These are phyloP conservation scores for Pugionium dolabratum DNA, from an alignment of 345 rosid genomes.

Conservation along the genomic window DNA sequence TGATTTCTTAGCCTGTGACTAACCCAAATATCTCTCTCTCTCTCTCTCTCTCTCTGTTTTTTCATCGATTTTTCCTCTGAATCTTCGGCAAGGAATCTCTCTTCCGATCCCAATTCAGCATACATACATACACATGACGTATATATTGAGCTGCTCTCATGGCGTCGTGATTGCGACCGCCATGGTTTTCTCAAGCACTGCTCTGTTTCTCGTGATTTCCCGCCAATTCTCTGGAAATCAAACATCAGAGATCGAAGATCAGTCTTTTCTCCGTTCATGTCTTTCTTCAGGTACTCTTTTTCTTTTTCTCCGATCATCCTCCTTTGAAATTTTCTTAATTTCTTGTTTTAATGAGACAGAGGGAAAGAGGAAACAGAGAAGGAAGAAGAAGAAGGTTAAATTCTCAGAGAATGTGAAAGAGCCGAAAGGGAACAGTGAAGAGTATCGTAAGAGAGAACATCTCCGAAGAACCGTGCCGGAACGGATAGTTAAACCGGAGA, in stretches of 20 bases:
- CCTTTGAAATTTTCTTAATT: slow-evolving; percentile 4
- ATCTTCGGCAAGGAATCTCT: neutral
- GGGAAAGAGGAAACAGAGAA: slow-evolving; percentile 43
- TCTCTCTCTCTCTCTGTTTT: neutral
- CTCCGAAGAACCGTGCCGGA: slow-evolving; percentile 18
- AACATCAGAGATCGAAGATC: slow-evolving; percentile 23
- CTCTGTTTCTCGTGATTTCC: slow-evolving; percentile 64
- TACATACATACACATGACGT: slow-evolving; percentile 17
- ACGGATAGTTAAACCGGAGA: slow-evolving; percentile 23
- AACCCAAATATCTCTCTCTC: slow-evolving; percentile 11
- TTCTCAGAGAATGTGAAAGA: slow-evolving; percentile 85
- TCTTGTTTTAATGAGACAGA: slow-evolving; percentile 31
- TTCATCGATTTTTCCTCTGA: neutral
- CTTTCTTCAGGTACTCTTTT: slow-evolving; percentile 54
- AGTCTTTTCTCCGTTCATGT: slow-evolving; percentile 51
- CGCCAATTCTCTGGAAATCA: slow-evolving; percentile 44
- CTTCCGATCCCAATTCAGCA: neutral
- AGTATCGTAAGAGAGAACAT: slow-evolving; percentile 47
- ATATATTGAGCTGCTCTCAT: slow-evolving; percentile 45
- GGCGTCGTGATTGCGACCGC: slow-evolving; percentile 73
- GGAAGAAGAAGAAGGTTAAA: slow-evolving; percentile 54
- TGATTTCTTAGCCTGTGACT: slow-evolving; percentile 33
- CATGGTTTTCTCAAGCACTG: slow-evolving; percentile 78
- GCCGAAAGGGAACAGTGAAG: slow-evolving; percentile 54
- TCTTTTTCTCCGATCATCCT: slow-evolving; percentile 18